Evolutionary conservation across 1,139 yeast genomes (phyloP).

Genomic region (Zygoascus sp.): DNA sequence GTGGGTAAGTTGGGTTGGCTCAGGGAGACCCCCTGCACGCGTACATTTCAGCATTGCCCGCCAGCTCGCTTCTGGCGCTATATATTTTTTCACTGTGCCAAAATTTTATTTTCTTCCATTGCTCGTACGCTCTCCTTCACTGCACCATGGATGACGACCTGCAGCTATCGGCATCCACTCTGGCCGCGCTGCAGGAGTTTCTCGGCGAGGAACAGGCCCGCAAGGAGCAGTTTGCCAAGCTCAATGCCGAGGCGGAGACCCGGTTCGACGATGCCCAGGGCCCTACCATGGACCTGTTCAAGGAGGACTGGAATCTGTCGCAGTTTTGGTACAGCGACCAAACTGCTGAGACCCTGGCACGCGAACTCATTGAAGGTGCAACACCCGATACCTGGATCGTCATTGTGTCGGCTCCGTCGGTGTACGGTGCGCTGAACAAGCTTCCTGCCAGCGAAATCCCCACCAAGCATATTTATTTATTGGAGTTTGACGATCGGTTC

Average conservation of each 20-base stretch:
- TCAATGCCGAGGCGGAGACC: constrained; percentile 57
- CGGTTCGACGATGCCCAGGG: constrained; percentile 36
- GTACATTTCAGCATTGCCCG: no score
- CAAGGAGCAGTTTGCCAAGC: constrained; percentile 52
- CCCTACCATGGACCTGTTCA: constrained; percentile 53
- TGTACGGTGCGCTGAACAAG: constrained; percentile 73
- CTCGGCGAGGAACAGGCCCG: constrained; percentile 61
- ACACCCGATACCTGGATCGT: constrained; percentile 58
- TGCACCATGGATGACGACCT: constrained; percentile 9
- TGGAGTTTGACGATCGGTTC: constrained; percentile 77
- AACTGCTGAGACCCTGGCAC: constrained; percentile 65
- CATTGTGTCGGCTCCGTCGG: constrained; percentile 87
- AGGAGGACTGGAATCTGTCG: constrained; percentile 91
- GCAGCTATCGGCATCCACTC: constrained; percentile 58
- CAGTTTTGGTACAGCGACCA: constrained; percentile 74
- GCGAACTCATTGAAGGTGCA: constrained; percentile 74
- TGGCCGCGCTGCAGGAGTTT: constrained; percentile 75
- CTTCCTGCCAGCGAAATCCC: constrained; percentile 34
- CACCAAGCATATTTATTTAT: constrained; percentile 51
- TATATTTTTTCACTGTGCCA: no score
- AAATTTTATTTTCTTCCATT: no score
- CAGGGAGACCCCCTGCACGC: no score
- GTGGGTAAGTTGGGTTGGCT: no score
- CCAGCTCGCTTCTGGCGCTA: no score
- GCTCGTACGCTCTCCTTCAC: no score